Evolutionary conservation across 2,329 filamentous ascomycete species (phyloP).

Genomic region (Paraconiothyrium brasiliense): DNA sequence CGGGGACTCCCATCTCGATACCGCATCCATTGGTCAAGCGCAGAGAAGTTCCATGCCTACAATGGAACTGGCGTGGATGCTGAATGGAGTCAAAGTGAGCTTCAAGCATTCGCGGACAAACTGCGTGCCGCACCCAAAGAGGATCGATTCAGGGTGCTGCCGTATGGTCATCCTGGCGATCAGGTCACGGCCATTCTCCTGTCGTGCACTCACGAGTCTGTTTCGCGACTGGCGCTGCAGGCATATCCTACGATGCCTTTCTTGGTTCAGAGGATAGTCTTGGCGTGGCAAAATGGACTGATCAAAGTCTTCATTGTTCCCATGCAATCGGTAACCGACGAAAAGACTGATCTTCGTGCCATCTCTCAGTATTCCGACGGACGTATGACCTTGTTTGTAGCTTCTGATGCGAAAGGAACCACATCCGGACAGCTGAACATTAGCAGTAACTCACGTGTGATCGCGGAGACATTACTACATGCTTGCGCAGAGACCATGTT

Average conservation of each 20-base stretch:
- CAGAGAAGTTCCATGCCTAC: constrained; percentile 55
- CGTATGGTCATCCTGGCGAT: constrained; percentile 54
- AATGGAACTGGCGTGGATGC: constrained; percentile 55
- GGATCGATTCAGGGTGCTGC: constrained; percentile 53
- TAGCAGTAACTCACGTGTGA: constrained; percentile 44
- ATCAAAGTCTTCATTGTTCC: constrained; percentile 48
- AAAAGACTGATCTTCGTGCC: constrained; percentile 47
- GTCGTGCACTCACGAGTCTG: constrained; percentile 49
- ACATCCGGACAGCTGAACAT: constrained; percentile 38
- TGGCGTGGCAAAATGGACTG: constrained; percentile 44
- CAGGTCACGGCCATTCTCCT: constrained; percentile 55
- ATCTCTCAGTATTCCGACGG: constrained; percentile 47
- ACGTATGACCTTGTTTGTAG: constrained; percentile 41
- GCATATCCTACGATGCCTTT: constrained; percentile 57
- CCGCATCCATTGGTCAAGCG: constrained; percentile 30
- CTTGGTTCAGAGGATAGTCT: constrained; percentile 39
- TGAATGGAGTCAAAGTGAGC: constrained; percentile 61
- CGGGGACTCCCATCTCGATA: constrained; percentile 35
- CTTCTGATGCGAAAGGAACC: constrained; percentile 40
- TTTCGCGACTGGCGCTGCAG: constrained; percentile 47
- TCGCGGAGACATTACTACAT: constrained; percentile 48
- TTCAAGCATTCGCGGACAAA: constrained; percentile 58
- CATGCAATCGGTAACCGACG: constrained; percentile 40
- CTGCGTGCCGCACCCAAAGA: constrained; percentile 54
- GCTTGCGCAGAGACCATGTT: constrained; percentile 47